Evolutionary conservation across 352 stramenopile genomes (phyloP).

Genomic region (Aphanomyces stellatus): DNA sequence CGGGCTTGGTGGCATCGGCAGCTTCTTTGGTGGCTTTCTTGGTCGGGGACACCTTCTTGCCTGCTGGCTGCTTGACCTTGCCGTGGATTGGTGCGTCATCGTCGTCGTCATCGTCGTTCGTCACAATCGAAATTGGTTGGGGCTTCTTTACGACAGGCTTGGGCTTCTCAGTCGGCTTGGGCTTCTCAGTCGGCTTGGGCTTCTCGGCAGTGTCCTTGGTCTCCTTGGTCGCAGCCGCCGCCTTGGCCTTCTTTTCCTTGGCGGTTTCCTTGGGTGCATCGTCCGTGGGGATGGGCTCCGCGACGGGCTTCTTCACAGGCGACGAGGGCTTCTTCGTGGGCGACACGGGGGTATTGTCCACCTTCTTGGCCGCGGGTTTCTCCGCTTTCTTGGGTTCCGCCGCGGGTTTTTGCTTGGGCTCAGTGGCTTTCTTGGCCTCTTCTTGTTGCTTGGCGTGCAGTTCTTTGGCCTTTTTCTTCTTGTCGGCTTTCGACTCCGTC

Average conservation of each 20-base stretch:
- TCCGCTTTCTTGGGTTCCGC: slow-evolving; percentile 26
- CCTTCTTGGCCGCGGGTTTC: slow-evolving; percentile 1
- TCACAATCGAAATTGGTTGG: neutral
- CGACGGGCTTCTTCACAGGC: slow-evolving; percentile 2
- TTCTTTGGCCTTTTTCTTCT: too few species aligned
- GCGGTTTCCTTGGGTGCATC: slow-evolving; percentile 7
- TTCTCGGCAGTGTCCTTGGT: slow-evolving; percentile 20
- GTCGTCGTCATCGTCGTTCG: neutral
- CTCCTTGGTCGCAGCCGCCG: slow-evolving; percentile 25
- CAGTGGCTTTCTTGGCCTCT: slow-evolving; percentile 11
- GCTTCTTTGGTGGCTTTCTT: neutral
- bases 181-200: neutral
- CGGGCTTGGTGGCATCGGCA: neutral
- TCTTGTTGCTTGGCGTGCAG: slow-evolving; percentile 11
- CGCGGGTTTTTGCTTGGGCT: slow-evolving; percentile 9
- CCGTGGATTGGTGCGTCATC: neutral
- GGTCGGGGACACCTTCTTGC: neutral
- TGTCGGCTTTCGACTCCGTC: too few species aligned
- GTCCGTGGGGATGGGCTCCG: slow-evolving; percentile 16
- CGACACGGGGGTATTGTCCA: too few species aligned
- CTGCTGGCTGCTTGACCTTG: neutral
- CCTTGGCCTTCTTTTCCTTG: slow-evolving; percentile 4
- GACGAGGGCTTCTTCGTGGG: slow-evolving; percentile 26
- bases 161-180: too few species aligned
- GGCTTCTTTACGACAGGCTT: too few species aligned